Evolutionary conservation across 306 rosid genomes (phyloP), one percentile per base, ranked within the genome.

Genomic region (Cicer yamashitae): DNA sequence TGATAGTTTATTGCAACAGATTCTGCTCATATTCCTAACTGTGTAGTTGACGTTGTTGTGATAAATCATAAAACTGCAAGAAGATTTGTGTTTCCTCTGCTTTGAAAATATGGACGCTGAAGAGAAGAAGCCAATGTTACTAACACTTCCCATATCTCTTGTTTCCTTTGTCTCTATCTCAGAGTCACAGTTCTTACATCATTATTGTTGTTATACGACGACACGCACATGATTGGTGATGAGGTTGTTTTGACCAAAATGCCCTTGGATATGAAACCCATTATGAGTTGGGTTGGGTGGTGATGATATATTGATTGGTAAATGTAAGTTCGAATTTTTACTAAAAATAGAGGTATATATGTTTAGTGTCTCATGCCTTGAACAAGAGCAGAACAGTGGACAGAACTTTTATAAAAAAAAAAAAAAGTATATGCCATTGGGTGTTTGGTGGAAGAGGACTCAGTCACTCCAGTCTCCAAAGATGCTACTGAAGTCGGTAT

Each of bases 1-100:
- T 22, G 92, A 75, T 12, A 86, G 54, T 67, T 76, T 82, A 73
- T 22, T 22, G 30, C 93, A 88, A 70, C 46, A 82, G 45, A 90
- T 82, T 76, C 39, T 84, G 75, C 39, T 81, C 40, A 44, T 22
- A 22, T 22, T 45, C 52, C 79, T 83, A 53, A 48, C 41, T 3
- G 59, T 37, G 45, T 45, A 59, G 50, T 46, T 84, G 44, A 66
- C 38, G 45, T 45, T 53, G 50, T 46, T 84, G 44, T 63, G 48
- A 52, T 82, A 81, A 63, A 61, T 48, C 39, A 50, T 64, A 39
- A 66, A 67, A 82, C 51, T 60, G 84, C 75, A 12, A 58, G 80
- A n/a, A 4, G 61, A 64, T 51, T 22, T 62, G 53, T 53, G 67
- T 67, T 56, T 76, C 10, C 45, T 79, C 57, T 75, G 87, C 8